Evolutionary conservation across 805 yeast species (phyloP), one percentile per base, ranked within the genome.

Genomic region (Suhomyces tanzawaensis): DNA sequence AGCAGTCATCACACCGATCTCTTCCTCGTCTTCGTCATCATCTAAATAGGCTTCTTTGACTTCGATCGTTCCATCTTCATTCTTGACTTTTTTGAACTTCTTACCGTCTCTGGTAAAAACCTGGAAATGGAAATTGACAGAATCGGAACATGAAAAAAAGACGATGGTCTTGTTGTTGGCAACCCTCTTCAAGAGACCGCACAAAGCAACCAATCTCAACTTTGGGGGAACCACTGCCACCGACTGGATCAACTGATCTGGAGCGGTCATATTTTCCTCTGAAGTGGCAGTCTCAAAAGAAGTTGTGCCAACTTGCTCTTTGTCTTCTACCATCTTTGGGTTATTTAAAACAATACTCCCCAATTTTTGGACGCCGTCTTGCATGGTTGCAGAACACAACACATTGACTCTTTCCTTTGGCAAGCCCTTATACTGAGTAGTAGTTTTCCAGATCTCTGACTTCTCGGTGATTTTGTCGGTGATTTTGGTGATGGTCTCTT

Each of bases 341-440:
- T 85, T 71, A 30, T 78, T 69, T 37, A 93, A 68, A 0, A 95
- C 76, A 7, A 86, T 72, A 44, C 85, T 82, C 17, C 96, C 96
- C 39, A 93, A 69, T 50, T 85, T 79, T 50, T 82, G 76, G 12
- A 87, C 97, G 40, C 78, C 82, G 16, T 79, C 79, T 49, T 86
- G 87, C 65, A 88, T 79, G 0, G 99, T 93, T 1, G 99, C 99
- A 28, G 97, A 90, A 70, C 98, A 93, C 38, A 93, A 65, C 4
- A 93, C 75, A 48, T 85, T 90, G 28, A 87, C 72, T 51, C 96
- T 73, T 47, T 75, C 71, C 0, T 58, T 53, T 2, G 98, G 97
- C 42, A 91, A 69, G 3, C 68, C 66, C 25, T 76, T 79, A 58
- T 71, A 81, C 38, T 54, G 52, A 40, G 49, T 41, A n/a, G 53